Evolutionary conservation across 2,329 filamentous ascomycete species (phyloP).

Genomic region (Annulohypoxylon truncatum): DNA sequence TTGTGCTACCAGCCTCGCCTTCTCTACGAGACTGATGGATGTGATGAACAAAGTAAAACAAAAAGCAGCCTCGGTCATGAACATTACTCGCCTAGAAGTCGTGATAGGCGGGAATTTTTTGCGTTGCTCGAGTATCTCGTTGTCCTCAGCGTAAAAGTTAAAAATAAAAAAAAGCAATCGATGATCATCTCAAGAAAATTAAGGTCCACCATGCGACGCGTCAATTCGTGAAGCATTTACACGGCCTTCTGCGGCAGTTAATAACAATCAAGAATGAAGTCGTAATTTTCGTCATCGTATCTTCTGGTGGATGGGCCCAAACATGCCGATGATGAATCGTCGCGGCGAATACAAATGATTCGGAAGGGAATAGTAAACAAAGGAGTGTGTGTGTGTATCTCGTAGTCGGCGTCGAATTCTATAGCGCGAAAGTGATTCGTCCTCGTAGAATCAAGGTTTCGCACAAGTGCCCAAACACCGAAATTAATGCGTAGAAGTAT

Average conservation of each 20-base stretch:
- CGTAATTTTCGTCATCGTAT: slow-evolving; percentile 56
- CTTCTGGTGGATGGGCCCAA: slow-evolving; percentile 46
- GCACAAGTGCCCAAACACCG: slow-evolving; percentile 42
- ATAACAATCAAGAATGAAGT: slow-evolving; percentile 53
- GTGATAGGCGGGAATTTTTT: slow-evolving; percentile 48
- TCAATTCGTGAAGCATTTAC: slow-evolving; percentile 53
- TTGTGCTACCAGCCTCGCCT: slow-evolving; percentile 47
- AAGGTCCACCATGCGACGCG: slow-evolving; percentile 50
- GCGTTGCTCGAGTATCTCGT: slow-evolving; percentile 50
- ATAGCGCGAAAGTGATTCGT: slow-evolving; percentile 35
- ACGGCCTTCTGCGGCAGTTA: slow-evolving; percentile 49
- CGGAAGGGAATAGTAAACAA: slow-evolving; percentile 42
- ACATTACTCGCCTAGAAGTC: slow-evolving; percentile 51
- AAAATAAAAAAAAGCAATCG: slow-evolving; percentile 35
- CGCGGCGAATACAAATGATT: slow-evolving; percentile 54
- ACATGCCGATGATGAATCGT: slow-evolving; percentile 51
- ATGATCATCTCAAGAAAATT: slow-evolving; percentile 48
- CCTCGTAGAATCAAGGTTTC: slow-evolving; percentile 36
- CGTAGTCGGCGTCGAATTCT: slow-evolving; percentile 40
- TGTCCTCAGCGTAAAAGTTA: slow-evolving; percentile 47
- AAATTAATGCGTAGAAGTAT: slow-evolving; percentile 39
- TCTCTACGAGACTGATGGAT: slow-evolving; percentile 42
- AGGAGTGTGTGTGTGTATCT: slow-evolving; percentile 43
- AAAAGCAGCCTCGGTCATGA: slow-evolving; percentile 50
- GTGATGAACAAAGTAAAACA: slow-evolving; percentile 48